A percentile compares a stretch with the other conserved stretches of the same genome.
Evolutionary conservation across 140 eudicot species (phyloP).

Genomic region (Flaveria floridana): DNA sequence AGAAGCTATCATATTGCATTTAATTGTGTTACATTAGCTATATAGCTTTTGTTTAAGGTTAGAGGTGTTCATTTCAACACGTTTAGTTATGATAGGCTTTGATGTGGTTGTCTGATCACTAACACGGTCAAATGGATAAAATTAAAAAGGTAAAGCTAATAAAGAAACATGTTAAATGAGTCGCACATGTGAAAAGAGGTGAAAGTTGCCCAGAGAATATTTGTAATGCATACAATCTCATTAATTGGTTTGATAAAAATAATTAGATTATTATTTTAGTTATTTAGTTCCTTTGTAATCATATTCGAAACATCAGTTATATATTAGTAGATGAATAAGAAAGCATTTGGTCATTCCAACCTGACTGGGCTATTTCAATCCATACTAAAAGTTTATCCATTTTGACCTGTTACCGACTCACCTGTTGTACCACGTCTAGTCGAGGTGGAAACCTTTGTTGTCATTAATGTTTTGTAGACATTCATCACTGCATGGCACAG

Average conservation of each 20-base stretch:
- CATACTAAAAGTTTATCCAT: neutral
- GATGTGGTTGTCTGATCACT: neutral
- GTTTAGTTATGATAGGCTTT: neutral
- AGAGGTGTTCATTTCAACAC: neutral
- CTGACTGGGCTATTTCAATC: neutral
- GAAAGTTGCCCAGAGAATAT: neutral
- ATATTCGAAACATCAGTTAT: neutral
- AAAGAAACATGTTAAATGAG: neutral
- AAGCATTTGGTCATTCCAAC: constrained; percentile 3
- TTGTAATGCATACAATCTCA: constrained; percentile 1
- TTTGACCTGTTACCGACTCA: neutral
- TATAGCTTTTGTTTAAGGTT: neutral
- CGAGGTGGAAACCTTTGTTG: neutral
- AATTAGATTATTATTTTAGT: neutral
- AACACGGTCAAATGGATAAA: neutral
- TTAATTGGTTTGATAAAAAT: neutral
- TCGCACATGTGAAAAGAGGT: neutral
- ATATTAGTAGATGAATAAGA: neutral
- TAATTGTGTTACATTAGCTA: constrained; percentile 1
- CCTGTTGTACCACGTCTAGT: neutral
- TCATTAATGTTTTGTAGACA: neutral
- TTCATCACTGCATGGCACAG: constrained; percentile 6
- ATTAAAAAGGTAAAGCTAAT: neutral
- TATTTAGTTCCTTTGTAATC: neutral
- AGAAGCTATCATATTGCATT: neutral